These are phyloP conservation scores for Punctularia strigosozonata DNA, from an alignment of 768 basidiomycete species.

Conservation along the genomic window DNA sequence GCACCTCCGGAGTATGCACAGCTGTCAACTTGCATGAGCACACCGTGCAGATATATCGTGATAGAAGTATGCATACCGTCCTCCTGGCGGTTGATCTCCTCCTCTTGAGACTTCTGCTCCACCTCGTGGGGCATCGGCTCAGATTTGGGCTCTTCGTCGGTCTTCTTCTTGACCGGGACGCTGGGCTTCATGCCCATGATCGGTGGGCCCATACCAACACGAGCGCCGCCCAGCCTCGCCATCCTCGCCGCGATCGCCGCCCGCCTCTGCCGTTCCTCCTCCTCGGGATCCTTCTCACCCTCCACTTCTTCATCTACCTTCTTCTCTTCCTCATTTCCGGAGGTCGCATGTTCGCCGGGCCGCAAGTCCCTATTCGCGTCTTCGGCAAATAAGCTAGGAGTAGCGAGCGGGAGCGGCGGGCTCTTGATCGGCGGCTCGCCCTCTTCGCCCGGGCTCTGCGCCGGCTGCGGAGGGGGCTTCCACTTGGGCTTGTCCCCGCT, in stretches of 20 bases:
- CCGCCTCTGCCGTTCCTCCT: constrained; percentile 67
- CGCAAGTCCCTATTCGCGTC: constrained; percentile 4
- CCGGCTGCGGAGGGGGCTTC: constrained; percentile 59
- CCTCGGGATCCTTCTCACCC: constrained; percentile 38
- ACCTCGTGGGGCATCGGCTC: too few species aligned
- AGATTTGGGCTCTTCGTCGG: constrained; percentile 3
- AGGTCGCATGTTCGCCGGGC: constrained; percentile 4
- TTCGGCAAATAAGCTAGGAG: constrained; percentile 2
- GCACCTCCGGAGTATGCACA: too few species aligned
- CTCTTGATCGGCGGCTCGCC: constrained; percentile 19
- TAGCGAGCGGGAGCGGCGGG: constrained; percentile 4
- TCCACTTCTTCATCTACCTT: constrained; percentile 15
- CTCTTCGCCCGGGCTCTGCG: constrained; percentile 30
- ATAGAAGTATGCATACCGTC: too few species aligned
- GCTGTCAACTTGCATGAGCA: too few species aligned
- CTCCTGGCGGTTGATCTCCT: too few species aligned
- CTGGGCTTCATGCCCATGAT: constrained; percentile 49
- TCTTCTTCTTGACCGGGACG: constrained; percentile 21
- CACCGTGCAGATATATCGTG: too few species aligned
- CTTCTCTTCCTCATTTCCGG: constrained; percentile 11
- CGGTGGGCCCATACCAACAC: constrained; percentile 71
- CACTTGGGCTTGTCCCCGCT: constrained; percentile 68
- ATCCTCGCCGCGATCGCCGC: constrained; percentile 87
- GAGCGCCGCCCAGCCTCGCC: constrained; percentile 83
- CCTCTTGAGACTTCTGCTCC: too few species aligned